Conservation (phyloP, 2,329 filamentous ascomycete species). For the Ilyonectria robusta region DNA sequence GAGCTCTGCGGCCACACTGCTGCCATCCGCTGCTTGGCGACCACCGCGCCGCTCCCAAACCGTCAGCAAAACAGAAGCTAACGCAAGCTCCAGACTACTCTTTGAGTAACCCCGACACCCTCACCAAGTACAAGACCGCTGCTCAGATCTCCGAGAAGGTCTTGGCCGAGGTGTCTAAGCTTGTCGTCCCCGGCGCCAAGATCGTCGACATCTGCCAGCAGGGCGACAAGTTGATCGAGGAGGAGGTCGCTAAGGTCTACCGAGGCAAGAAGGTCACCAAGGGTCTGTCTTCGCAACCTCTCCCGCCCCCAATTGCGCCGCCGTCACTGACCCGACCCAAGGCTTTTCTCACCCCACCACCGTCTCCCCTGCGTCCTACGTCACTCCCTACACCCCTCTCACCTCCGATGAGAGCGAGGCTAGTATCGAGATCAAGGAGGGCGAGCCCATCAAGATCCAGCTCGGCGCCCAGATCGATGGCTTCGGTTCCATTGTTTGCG, state of each 20-base stretch:
- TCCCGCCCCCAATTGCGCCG: slow-evolving; percentile 3
- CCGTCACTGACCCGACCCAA: slow-evolving; percentile 52
- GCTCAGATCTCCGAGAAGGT: slow-evolving; percentile 96
- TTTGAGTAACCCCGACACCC: slow-evolving; percentile 91
- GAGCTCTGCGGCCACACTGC: neutral
- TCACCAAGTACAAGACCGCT: slow-evolving; percentile 99
- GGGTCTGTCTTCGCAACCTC: slow-evolving; percentile 68
- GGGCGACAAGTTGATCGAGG: slow-evolving; percentile 94
- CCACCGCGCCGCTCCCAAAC: slow-evolving; percentile 20
- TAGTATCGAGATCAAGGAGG: slow-evolving; percentile 81
- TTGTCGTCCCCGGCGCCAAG: slow-evolving; percentile 88
- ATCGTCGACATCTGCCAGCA: slow-evolving; percentile 95
- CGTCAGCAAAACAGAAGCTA: slow-evolving; percentile 9
- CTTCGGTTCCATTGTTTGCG: slow-evolving; percentile 95
- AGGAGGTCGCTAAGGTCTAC: slow-evolving; percentile 96
- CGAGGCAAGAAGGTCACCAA: slow-evolving; percentile 98
- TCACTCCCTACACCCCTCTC: slow-evolving; percentile 97
- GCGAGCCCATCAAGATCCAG: slow-evolving; percentile 96
- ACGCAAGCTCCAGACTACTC: slow-evolving; percentile 78
- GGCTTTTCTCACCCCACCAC: slow-evolving; percentile 95
- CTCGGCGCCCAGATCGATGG: slow-evolving; percentile 99
- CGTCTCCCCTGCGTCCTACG: slow-evolving; percentile 91
- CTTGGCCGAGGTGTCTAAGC: slow-evolving; percentile 83
- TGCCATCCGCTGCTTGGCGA: neutral
- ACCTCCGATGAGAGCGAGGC: slow-evolving; percentile 90